phyloP scores from a whole-genome alignment of 2,329 filamentous ascomycete species.

The Claviceps lovelessii region DNA sequence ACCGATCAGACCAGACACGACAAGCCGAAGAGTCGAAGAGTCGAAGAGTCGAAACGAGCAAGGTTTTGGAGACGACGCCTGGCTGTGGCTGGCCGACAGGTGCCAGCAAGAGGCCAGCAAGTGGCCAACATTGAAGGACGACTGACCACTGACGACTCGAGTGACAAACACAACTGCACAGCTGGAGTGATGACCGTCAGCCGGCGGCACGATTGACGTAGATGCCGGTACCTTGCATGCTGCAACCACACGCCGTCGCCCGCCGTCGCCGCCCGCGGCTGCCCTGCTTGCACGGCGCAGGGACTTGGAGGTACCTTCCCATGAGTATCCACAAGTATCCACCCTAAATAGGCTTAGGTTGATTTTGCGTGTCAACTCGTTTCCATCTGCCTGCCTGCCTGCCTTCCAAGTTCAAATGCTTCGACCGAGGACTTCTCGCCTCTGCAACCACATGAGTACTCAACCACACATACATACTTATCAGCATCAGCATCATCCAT shows the following conservation, averaged over 20 bases:
- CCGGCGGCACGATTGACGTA: background rate
- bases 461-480: background rate
- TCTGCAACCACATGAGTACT: background rate
- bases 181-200: too few relatives aligned
- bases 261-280: background rate
- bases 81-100: too few relatives aligned
- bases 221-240: background rate
- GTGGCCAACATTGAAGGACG: too few relatives aligned
- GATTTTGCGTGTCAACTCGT: background rate
- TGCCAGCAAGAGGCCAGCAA: too few relatives aligned
- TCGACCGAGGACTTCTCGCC: background rate
- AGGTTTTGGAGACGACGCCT: too few relatives aligned
- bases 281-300: background rate
- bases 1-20: background rate
- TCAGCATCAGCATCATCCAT: background rate
- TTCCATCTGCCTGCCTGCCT: background rate
- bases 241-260: background rate
- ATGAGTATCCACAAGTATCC: background rate
- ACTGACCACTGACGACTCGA: too few relatives aligned
- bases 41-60: too few relatives aligned
- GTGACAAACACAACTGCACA: too few relatives aligned
- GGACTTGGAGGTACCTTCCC: background rate
- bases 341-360: background rate
- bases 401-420: background rate
- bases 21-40: background rate